These are phyloP conservation scores for Calonectria fujianensis DNA, from an alignment of 2,329 filamentous ascomycete species.

Conservation along the genomic window DNA sequence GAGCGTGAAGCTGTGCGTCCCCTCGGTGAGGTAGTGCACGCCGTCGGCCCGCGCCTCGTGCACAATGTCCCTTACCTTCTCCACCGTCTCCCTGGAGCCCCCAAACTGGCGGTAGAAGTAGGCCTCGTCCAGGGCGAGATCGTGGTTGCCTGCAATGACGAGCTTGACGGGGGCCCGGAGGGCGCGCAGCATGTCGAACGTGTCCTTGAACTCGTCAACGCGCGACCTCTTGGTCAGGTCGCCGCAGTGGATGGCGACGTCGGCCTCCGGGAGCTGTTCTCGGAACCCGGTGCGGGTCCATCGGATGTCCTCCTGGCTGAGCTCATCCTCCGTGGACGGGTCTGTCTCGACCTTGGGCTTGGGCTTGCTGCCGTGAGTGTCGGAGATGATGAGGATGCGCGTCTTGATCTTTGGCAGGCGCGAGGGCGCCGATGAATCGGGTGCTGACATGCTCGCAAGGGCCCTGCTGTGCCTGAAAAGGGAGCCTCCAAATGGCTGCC, in stretches of 20 bases:
- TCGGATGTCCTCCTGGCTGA: slow-evolving; percentile 43
- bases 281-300: slow-evolving; percentile 55
- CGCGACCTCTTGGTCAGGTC: slow-evolving; percentile 68
- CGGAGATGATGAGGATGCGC: slow-evolving; percentile 63
- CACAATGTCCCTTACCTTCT: slow-evolving; percentile 63
- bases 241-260: slow-evolving; percentile 72
- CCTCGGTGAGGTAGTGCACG: slow-evolving; percentile 69
- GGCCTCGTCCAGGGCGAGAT: slow-evolving; percentile 64
- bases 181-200: slow-evolving; percentile 64
- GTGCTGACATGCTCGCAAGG: slow-evolving; percentile 65
- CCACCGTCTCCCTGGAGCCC: slow-evolving; percentile 47
- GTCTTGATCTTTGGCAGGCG: slow-evolving; percentile 56
- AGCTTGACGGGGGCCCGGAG: slow-evolving; percentile 71
- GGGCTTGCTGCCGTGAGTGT: slow-evolving; percentile 59
- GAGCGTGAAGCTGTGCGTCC: slow-evolving; percentile 68
- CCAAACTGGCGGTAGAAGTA: slow-evolving; percentile 42
- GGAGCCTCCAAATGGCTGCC: neutral
- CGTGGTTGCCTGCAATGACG: slow-evolving; percentile 74
- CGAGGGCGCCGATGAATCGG: slow-evolving; percentile 62
- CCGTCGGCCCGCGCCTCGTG: slow-evolving; percentile 59
- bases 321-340: slow-evolving; percentile 52
- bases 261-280: slow-evolving; percentile 59
- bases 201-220: slow-evolving; percentile 62
- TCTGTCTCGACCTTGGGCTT: slow-evolving; percentile 41
- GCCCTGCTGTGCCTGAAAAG: neutral